Evolutionary conservation across 2,329 filamentous ascomycete genomes (phyloP).

Genomic region (Herpomyces periplanetae): DNA sequence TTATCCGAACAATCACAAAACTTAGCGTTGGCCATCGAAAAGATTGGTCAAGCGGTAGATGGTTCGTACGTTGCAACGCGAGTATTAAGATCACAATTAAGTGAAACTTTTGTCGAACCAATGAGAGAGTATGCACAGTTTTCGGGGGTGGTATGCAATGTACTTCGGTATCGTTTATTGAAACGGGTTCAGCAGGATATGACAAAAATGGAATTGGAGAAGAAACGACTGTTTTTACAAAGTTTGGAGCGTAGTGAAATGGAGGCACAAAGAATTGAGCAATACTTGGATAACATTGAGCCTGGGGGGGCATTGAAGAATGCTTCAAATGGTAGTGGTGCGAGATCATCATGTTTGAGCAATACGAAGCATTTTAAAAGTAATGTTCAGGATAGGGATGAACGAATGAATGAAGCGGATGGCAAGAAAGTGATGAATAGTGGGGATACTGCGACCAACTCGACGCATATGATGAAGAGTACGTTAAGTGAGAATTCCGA

Average conservation of each 20-base stretch:
- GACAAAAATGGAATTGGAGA: conserved; percentile 63
- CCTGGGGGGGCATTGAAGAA: conserved; percentile 10
- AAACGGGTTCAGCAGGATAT: conserved; percentile 93
- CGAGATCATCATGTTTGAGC: too few species aligned
- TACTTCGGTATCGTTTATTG: conserved; percentile 53
- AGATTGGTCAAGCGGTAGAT: conserved; percentile 71
- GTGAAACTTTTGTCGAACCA: conserved; percentile 73
- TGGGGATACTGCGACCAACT: conserved; percentile 19
- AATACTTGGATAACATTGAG: conserved; percentile 42
- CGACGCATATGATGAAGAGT: conserved; percentile 32
- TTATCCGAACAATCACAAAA: conserved; percentile 63
- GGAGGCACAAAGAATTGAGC: conserved; percentile 68
- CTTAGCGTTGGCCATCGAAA: conserved; percentile 65
- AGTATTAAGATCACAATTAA: conserved; percentile 51
- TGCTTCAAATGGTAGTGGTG: too few species aligned
- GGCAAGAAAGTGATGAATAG: too few species aligned
- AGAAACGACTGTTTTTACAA: conserved; percentile 44
- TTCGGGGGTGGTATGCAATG: conserved; percentile 57
- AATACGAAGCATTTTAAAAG: too few species aligned
- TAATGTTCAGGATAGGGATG: too few species aligned
- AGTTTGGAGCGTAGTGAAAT: conserved; percentile 71
- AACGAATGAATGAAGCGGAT: too few species aligned
- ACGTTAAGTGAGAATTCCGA: conserved; percentile 12
- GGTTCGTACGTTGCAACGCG: conserved; percentile 84
- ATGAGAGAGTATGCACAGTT: conserved; percentile 96